These are phyloP conservation scores for Graphilbum sp. DNA, from an alignment of 2,329 filamentous ascomycete genomes.

Conservation along the genomic window DNA sequence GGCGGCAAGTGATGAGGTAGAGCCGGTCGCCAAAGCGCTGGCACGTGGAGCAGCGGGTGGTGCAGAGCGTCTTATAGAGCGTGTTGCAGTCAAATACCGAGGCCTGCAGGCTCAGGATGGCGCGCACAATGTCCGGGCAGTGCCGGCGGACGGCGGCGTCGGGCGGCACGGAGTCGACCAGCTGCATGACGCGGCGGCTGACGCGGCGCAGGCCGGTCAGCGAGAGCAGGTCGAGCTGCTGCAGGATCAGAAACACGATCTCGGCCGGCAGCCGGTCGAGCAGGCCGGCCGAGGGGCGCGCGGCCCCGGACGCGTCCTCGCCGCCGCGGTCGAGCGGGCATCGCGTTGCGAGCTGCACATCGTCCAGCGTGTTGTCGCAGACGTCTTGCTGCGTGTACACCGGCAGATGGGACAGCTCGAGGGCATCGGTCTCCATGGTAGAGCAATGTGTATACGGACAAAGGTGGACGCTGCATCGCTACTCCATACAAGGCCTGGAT, in stretches of 20 bases:
- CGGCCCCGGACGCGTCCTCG: background rate
- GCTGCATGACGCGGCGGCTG: constrained; percentile 2
- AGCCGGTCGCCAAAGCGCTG: constrained; percentile 1
- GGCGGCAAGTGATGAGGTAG: constrained; percentile 2
- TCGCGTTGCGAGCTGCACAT: background rate
- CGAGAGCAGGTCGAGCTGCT: constrained; percentile 15
- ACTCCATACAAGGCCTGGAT: no score
- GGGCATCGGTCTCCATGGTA: background rate
- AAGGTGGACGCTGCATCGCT: no score
- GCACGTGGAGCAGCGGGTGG: constrained; percentile 1
- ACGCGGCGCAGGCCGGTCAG: constrained; percentile 19
- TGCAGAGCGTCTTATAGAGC: background rate
- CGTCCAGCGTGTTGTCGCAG: background rate
- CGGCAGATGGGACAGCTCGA: background rate
- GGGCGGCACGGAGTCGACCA: constrained; percentile 2
- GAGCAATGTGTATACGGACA: no score
- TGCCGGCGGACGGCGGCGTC: background rate
- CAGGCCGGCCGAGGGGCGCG: constrained; percentile 8
- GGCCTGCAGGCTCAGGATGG: constrained; percentile 1
- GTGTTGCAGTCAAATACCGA: background rate
- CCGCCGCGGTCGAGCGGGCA: background rate
- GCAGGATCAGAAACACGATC: constrained; percentile 14
- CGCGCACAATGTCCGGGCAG: constrained; percentile 1
- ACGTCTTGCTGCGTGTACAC: no score
- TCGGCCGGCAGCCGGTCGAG: constrained; percentile 16